Evolutionary conservation across 2,329 filamentous ascomycete species (phyloP).

Genomic region (Ophiostoma triangulosporum): DNA sequence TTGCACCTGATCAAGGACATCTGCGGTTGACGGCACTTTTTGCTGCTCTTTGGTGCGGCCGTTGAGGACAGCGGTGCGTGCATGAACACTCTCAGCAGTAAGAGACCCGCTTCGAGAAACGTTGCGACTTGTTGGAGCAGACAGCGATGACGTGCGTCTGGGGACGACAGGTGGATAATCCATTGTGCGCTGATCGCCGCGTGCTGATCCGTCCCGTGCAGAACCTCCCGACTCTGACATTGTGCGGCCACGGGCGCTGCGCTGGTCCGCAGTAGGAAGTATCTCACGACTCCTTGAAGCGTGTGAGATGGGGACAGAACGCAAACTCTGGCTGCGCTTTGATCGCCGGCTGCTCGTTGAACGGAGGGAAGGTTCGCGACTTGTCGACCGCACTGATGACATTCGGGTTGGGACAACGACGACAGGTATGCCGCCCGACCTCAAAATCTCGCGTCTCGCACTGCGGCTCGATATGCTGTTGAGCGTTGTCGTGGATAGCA

Average conservation of each 20-base stretch:
- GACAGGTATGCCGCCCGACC: slow-evolving; percentile 47
- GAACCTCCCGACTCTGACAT: slow-evolving; percentile 35
- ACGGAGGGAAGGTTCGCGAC: slow-evolving; percentile 39
- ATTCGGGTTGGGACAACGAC: slow-evolving; percentile 46
- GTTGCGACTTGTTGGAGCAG: slow-evolving; percentile 48
- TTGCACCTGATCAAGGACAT: neutral
- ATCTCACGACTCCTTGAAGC: slow-evolving; percentile 28
- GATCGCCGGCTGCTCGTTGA: slow-evolving; percentile 47
- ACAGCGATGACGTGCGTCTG: slow-evolving; percentile 44
- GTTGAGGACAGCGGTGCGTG: slow-evolving; percentile 25
- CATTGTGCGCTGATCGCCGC: slow-evolving; percentile 39
- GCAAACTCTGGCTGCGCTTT: slow-evolving; percentile 38
- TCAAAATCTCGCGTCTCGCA: slow-evolving; percentile 45
- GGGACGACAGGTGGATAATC: slow-evolving; percentile 47
- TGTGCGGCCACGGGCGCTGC: slow-evolving; percentile 27
- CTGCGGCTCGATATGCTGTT: slow-evolving; percentile 39
- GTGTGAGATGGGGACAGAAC: slow-evolving; percentile 31
- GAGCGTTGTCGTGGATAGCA: slow-evolving; percentile 33
- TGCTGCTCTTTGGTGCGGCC: neutral
- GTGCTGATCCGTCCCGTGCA: slow-evolving; percentile 22
- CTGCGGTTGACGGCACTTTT: neutral
- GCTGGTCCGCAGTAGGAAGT: slow-evolving; percentile 30
- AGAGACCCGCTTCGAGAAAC: slow-evolving; percentile 35
- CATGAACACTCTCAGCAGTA: slow-evolving; percentile 43
- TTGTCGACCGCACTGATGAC: slow-evolving; percentile 37